Percentiles rank a stretch among this genome's conserved stretches.
These are phyloP conservation scores for Paramecium sonneborni DNA, from an alignment of 73 alveolate species.

Conservation along the genomic window DNA sequence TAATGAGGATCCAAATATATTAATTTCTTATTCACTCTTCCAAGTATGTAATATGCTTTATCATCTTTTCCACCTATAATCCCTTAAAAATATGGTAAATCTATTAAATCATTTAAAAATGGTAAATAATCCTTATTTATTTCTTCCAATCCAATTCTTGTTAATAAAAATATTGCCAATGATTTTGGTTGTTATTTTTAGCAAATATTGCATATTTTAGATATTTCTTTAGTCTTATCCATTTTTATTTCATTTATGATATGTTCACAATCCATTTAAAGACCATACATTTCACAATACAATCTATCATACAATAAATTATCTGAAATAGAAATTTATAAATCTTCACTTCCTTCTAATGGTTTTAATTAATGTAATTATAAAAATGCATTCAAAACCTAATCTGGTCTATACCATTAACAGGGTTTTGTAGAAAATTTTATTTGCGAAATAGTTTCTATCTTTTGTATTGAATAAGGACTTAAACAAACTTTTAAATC, in stretches of 20 bases:
- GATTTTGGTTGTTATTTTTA: neutral
- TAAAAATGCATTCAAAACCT: neutral
- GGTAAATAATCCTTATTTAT: neutral
- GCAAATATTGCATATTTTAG: neutral
- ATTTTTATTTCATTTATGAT: neutral
- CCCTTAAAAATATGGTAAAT: constrained; percentile 34
- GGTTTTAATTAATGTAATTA: neutral
- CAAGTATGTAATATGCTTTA: constrained; percentile 29
- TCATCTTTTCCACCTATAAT: constrained; percentile 33
- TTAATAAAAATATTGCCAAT: neutral
- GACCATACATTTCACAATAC: constrained; percentile 33
- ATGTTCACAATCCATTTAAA: constrained; percentile 28
- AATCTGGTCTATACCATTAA: constrained; percentile 49
- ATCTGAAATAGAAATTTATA: neutral
- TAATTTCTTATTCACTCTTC: constrained; percentile 6
- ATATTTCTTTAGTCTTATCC: neutral
- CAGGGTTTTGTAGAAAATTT: neutral
- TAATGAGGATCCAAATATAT: constrained; percentile 49
- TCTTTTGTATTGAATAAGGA: constrained; percentile 27
- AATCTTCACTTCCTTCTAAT: constrained; percentile 21
- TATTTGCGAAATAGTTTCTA: neutral
- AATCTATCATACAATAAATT: neutral
- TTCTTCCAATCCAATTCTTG: neutral
- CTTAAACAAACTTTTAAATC: neutral
- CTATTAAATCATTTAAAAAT: constrained; percentile 17